Base-by-base conservation (phyloP, 257 asterid species). In the Paulownia fortunei region DNA sequence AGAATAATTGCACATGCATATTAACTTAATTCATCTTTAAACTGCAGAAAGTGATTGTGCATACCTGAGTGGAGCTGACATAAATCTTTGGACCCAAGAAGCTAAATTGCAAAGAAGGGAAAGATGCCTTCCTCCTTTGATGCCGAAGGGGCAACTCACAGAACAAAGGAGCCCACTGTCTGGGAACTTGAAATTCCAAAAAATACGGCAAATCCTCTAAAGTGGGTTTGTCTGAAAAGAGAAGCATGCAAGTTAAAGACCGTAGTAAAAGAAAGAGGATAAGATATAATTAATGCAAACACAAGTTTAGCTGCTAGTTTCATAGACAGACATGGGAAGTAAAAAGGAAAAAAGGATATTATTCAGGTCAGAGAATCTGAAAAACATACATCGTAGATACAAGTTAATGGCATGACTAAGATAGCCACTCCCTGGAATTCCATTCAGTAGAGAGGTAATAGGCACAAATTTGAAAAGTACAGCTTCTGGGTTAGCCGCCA, bases 341-440 rank as follows among this genome's bases (percentile, higher is more conserved):
- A 4, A 36, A 55, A 60, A 5, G 52, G 79, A 61, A 72, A 52
- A 10, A 54, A 23, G n/a, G 15, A 15, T 76, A 27, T 44, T 74
- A 71, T 54, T 76, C 44, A 62, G 49, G 68, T 34, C 63, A 76
- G 8, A 65, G 68, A 65, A 47, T 83, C 27, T 58, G 61, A 81
- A 65, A 42, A 72, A 78, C 96, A 77, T 85, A 95, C 99, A 95
- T 73, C 99, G 87, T 10, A 96, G 86, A 66, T 96, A 96, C 86
- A 96, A 86, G 86, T 96, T 96, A 68, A 96, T 96, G 68, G 98
- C 99, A 74, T 96, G 99, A 85, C 99, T 96, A 70, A 96, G 97
- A 85, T 93, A 96, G 77, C 99, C 99, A 69, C 97, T 96, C 83
- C 99, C 99, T 12, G 97, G 98, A 84, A 96, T 91, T 77, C 99